A percentile compares a stretch with the other conserved stretches of the same genome.
phyloP scores from a whole-genome alignment of 257 asterid genomes.

The Ajuga chamaepitys region DNA sequence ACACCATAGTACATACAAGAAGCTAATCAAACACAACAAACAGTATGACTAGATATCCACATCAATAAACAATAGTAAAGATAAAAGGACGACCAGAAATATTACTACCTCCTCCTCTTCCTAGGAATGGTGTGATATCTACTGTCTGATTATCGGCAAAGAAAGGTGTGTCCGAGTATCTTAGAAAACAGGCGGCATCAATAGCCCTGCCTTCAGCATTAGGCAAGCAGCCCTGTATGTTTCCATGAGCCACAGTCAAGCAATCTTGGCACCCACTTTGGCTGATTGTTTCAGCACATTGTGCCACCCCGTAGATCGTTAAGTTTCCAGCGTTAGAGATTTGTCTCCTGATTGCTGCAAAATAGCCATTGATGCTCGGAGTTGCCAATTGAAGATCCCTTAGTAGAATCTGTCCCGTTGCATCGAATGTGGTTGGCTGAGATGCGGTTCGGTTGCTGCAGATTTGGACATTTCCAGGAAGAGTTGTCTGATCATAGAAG shows the following conservation, averaged over 20 bases:
- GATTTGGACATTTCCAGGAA: constrained; percentile 54
- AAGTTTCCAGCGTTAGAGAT: constrained; percentile 16
- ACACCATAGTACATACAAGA: too few relatives aligned
- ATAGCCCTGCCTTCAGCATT: constrained; percentile 61
- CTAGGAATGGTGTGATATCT: constrained; percentile 47
- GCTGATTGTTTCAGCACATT: constrained; percentile 60
- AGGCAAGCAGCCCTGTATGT: constrained; percentile 65
- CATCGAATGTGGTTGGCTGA: constrained; percentile 36
- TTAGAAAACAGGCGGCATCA: constrained; percentile 71
- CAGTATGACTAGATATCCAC: not conserved
- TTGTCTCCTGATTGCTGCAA: constrained; percentile 44
- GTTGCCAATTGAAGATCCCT: constrained; percentile 57
- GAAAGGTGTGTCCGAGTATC: constrained; percentile 56
- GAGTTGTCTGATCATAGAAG: constrained; percentile 62
- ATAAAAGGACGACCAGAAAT: not conserved
- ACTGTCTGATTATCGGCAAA: constrained; percentile 54
- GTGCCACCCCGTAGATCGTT: constrained; percentile 54
- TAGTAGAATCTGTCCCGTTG: constrained; percentile 29
- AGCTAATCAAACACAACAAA: too few relatives aligned
- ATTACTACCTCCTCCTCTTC: constrained; percentile 22
- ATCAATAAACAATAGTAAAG: not conserved
- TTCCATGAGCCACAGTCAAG: constrained; percentile 51
- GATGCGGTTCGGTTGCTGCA: constrained; percentile 59
- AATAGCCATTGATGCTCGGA: constrained; percentile 50
- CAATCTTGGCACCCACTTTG: constrained; percentile 62